Percentiles rank a stretch among this genome's conserved stretches.
Evolutionary conservation across 2,329 filamentous ascomycete genomes (phyloP).

Genomic region (Penicillium sp.): DNA sequence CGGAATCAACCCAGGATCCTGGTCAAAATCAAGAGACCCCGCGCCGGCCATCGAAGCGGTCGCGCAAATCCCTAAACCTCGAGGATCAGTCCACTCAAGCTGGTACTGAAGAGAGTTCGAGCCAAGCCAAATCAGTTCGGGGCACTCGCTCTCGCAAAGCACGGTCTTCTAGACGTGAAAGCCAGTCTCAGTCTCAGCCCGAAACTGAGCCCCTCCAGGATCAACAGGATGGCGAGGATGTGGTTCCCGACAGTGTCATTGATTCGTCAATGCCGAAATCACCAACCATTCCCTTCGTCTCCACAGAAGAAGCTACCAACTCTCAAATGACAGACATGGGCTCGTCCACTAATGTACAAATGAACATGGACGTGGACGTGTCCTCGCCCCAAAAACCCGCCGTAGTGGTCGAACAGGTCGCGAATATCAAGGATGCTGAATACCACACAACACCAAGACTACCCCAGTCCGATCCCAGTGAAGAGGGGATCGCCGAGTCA

Average conservation of each 20-base stretch:
- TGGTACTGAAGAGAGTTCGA: constrained; percentile 10
- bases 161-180: constrained; percentile 14
- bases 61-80: constrained; percentile 28
- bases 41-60: constrained; percentile 25
- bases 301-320: constrained; percentile 17
- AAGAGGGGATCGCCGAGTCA: constrained; percentile 49
- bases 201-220: background rate
- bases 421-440: constrained; percentile 10
- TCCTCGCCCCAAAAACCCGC: background rate
- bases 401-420: background rate
- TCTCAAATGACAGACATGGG: constrained; percentile 16
- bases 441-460: constrained; percentile 12
- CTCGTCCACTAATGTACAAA: constrained; percentile 2
- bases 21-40: constrained; percentile 9
- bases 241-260: constrained; percentile 1
- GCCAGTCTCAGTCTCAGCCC: constrained; percentile 4
- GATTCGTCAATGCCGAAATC: background rate
- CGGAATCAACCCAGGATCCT: background rate
- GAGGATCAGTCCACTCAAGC: constrained; percentile 20
- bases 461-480: constrained; percentile 2
- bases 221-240: background rate
- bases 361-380: constrained; percentile 9
- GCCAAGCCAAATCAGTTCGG: constrained; percentile 14
- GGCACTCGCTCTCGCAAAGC: constrained; percentile 20
- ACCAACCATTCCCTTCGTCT: constrained; percentile 2